Conservation (phyloP, 768 basidiomycete genomes). For the Tricholoma hemisulphureum region DNA sequence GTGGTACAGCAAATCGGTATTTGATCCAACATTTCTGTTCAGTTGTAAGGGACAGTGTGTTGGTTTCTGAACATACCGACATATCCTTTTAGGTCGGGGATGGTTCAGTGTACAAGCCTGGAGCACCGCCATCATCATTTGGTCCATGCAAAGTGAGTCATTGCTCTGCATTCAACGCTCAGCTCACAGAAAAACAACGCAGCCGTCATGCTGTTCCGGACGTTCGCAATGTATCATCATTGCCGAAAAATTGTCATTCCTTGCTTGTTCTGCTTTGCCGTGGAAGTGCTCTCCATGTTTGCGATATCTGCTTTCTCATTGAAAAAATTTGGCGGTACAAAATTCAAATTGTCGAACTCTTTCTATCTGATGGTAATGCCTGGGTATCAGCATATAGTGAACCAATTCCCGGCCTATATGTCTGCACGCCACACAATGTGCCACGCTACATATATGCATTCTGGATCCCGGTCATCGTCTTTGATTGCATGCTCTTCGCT, state of each 20-base stretch:
- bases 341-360: not conserved
- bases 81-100: slow-evolving; percentile 14
- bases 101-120: slow-evolving; percentile 22
- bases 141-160: slow-evolving; percentile 28
- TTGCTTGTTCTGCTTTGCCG: slow-evolving; percentile 12
- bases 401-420: slow-evolving; percentile 7
- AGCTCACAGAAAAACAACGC: not conserved
- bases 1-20: not conserved
- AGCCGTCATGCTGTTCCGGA: slow-evolving; percentile 27
- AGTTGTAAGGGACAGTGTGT: not conserved
- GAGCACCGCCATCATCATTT: slow-evolving; percentile 21
- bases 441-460: slow-evolving; percentile 19
- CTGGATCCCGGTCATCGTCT: slow-evolving; percentile 24
- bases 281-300: slow-evolving; percentile 17
- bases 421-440: slow-evolving; percentile 18
- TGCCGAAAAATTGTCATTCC: slow-evolving; percentile 10
- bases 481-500: slow-evolving; percentile 20
- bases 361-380: not conserved
- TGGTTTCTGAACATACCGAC: not conserved
- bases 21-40: not conserved
- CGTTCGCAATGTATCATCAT: slow-evolving; percentile 22
- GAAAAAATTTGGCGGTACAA: slow-evolving; percentile 13
- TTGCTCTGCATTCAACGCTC: not conserved
- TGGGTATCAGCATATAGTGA: slow-evolving; percentile 9
- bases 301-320: slow-evolving; percentile 14